Conservation (phyloP, 495 filamentous ascomycete genomes). For the Lasiosphaeria miniovina region DNA sequence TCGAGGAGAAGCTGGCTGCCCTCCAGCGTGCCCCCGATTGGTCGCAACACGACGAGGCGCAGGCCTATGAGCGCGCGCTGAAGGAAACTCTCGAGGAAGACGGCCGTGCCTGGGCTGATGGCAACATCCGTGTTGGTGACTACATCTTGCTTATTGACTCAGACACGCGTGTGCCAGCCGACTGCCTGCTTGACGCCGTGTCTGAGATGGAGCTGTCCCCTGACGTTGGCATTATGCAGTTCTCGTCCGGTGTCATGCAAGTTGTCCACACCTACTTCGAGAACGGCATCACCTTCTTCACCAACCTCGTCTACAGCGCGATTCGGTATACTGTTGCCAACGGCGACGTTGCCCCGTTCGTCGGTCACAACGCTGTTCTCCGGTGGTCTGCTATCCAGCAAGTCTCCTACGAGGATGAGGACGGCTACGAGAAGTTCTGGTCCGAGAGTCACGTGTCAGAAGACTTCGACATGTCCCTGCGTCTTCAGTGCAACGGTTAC, state of each 20-base stretch:
- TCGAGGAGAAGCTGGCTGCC: conserved; percentile 63
- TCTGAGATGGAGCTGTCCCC: conserved; percentile 79
- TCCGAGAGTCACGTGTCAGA: conserved; percentile 80
- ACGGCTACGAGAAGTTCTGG: conserved; percentile 78
- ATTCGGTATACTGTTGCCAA: conserved; percentile 77
- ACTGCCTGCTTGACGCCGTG: conserved; percentile 74
- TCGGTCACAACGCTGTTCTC: conserved; percentile 76
- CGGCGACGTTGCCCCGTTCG: conserved; percentile 79
- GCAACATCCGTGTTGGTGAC: conserved; percentile 75
- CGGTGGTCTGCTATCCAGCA: conserved; percentile 77
- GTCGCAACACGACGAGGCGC: conserved; percentile 66
- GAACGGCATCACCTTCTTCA: conserved; percentile 81
- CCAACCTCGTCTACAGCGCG: conserved; percentile 75
- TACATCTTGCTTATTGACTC: conserved; percentile 77
- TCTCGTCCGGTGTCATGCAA: conserved; percentile 79
- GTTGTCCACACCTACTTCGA: conserved; percentile 71
- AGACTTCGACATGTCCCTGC: conserved; percentile 83
- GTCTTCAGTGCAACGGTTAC: conserved; percentile 69
- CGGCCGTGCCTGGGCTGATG: conserved; percentile 74
- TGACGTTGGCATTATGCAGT: conserved; percentile 79
- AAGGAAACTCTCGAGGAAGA: conserved; percentile 68
- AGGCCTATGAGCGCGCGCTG: conserved; percentile 63
- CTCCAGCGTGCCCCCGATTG: conserved; percentile 58
- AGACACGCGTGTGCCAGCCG: conserved; percentile 70
- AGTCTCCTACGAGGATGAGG: conserved; percentile 64